phyloP scores from a whole-genome alignment of 306 rosid species.

The Adenanthera pavonina region DNA sequence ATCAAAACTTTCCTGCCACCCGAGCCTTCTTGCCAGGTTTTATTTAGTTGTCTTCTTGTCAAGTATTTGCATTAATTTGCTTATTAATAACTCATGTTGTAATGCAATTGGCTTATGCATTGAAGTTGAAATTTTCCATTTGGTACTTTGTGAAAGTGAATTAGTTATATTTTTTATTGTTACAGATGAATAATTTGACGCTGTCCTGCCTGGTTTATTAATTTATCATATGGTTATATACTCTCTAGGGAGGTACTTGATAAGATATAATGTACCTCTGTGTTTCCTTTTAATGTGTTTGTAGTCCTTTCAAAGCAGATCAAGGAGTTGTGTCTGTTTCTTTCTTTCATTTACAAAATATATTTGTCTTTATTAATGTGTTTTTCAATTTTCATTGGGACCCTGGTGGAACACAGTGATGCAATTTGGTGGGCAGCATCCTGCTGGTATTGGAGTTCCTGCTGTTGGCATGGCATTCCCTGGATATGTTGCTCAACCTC shows the following conservation, averaged over 20 bases:
- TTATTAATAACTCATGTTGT: background rate
- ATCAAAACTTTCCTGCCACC: slow-evolving; percentile 76
- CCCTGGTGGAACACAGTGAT: slow-evolving; percentile 60
- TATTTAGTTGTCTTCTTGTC: slow-evolving; percentile 17
- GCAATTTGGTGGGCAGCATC: slow-evolving; percentile 98
- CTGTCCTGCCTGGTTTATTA: background rate
- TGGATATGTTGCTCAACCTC: slow-evolving; percentile 90
- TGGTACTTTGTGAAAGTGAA: slow-evolving; percentile 12
- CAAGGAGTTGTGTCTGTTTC: background rate
- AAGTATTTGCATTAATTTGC: background rate
- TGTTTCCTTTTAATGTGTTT: slow-evolving; percentile 10
- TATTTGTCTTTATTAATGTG: background rate
- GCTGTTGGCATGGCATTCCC: slow-evolving; percentile 99
- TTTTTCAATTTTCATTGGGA: slow-evolving; percentile 27
- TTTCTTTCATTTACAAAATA: background rate
- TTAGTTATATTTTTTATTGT: slow-evolving; percentile 9
- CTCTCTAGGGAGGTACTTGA: background rate
- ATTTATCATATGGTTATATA: background rate
- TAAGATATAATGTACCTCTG: background rate
- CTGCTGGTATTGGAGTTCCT: slow-evolving; percentile 97
- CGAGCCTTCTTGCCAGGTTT: slow-evolving; percentile 89
- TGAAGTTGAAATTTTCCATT: background rate
- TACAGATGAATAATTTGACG: background rate
- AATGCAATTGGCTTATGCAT: background rate
- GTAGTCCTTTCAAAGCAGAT: slow-evolving; percentile 4